A percentile compares a stretch with the other conserved stretches of the same genome.
phyloP scores from a whole-genome alignment of 768 basidiomycete species.

The Austroboletus festivus region DNA sequence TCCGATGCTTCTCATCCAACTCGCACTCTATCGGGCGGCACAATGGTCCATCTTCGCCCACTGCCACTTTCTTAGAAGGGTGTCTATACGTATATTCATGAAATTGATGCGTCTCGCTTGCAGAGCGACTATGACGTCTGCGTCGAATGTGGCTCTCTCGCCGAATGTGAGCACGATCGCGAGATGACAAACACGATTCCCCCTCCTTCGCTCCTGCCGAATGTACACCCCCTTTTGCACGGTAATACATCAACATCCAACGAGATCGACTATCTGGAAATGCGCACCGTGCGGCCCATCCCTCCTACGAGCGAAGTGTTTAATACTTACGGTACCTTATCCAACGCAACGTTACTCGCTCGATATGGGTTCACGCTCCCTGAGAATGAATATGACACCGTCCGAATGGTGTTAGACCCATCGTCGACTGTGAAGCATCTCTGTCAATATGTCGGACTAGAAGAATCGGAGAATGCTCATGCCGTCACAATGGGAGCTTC shows the following conservation, averaged over 20 bases:
- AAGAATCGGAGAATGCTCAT: constrained; percentile 9
- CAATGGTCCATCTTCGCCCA: constrained; percentile 1
- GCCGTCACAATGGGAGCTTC: constrained; percentile 14
- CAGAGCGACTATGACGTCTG: constrained; percentile 78
- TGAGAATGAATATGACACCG: constrained; percentile 63
- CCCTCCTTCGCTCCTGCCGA: not conserved
- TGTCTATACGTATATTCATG: not conserved
- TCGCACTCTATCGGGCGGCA: constrained; percentile 19
- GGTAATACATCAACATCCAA: constrained; percentile 6
- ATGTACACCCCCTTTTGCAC: constrained; percentile 12
- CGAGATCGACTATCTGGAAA: constrained; percentile 52
- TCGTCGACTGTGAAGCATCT: constrained; percentile 11
- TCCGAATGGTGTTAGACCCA: constrained; percentile 34
- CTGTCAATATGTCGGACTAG: constrained; percentile 11
- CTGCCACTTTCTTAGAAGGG: constrained; percentile 1
- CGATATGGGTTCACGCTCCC: constrained; percentile 78
- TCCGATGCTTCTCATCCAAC: constrained; percentile 13
- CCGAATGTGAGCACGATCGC: constrained; percentile 65
- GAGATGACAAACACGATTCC: constrained; percentile 15
- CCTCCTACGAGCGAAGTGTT: constrained; percentile 55
- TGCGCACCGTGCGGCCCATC: constrained; percentile 60
- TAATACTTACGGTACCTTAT: constrained; percentile 73
- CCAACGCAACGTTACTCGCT: constrained; percentile 62
- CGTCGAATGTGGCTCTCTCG: constrained; percentile 62
- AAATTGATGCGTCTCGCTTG: constrained; percentile 13